Conservation (phyloP, 371 early-diverging fungal genomes). For the Circinella umbellata region DNA sequence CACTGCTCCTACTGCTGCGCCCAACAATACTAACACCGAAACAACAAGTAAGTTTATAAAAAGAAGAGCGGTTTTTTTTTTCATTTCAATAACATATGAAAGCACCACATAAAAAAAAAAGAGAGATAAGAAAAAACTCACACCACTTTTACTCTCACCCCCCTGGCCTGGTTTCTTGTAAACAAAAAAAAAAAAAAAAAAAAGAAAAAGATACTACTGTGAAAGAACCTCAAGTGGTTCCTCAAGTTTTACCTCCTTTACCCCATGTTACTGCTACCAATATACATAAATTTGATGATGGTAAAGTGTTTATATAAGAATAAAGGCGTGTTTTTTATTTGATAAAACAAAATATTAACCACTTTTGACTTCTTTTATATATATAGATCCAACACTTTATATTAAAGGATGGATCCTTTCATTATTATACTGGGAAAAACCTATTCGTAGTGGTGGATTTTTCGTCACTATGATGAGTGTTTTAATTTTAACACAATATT, state of each 20-base stretch:
- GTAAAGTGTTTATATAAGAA: conserved; percentile 25
- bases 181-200: not conserved
- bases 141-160: not conserved
- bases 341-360: no score
- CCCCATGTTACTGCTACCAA: conserved; percentile 15
- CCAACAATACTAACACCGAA: not conserved
- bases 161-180: no score
- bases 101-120: not conserved
- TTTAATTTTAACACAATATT: conserved; percentile 55
- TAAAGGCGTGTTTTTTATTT: not conserved
- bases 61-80: not conserved
- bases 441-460: conserved; percentile 43
- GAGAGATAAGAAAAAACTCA: not conserved
- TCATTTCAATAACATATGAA: not conserved
- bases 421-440: conserved; percentile 63
- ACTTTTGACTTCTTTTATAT: conserved; percentile 1
- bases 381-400: conserved; percentile 30
- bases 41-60: not conserved
- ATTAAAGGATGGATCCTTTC: conserved; percentile 50
- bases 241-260: not conserved
- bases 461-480: conserved; percentile 38
- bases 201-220: not conserved
- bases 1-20: conserved; percentile 5
- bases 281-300: conserved; percentile 51
- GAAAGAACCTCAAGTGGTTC: conserved; percentile 1